Base-by-base conservation (phyloP, 352 stramenopile genomes). In the Globisporangium heterothallicum region DNA sequence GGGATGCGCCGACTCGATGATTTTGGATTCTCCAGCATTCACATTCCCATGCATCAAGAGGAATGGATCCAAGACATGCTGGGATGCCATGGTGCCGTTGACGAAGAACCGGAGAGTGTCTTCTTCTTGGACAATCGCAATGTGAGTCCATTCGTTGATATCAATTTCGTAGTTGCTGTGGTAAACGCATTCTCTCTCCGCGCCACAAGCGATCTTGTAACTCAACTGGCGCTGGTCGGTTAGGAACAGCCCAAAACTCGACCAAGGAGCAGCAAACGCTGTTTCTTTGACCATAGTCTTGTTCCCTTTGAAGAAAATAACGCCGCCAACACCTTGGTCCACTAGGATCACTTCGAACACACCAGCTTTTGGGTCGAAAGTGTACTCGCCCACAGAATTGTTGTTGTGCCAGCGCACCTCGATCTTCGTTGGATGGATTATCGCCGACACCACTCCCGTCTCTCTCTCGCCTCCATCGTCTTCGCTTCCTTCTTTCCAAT, bases 281-380 rank as follows among this genome's bases (percentile, higher is more conserved):
- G 61, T 78, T 25, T 84, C 74, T 47, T 70, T 72, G 2, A 80
- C 59, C 36, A 88, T 67, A 18, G 61, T 84, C 35, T 72, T 79
- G 43, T 83, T 86, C 9, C 81, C 81, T 42, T 88, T 88, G 42
- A 71, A 74, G 56, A 88, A 88, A 16, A 92, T 77, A 34, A 72
- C 63, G 12, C 82, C 82, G 25, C 77, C 74, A 4, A 75, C 53
- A 29, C 67, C 72, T 59, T 88, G 64, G 49, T 77, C 61, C 0
- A 68, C 66, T 16, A 83, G 65, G 26, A 88, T 47, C 0, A 91
- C 68, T 8, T 89, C 77, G 29, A 77, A 75, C 18, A 74, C 62
- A 2, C 59, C 66, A 22, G 47, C 14, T 21, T 76, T 82, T 0
- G 75, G 73, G 50, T 89, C 70, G 49, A 86, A 92, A 3, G 57